Conservation (phyloP, 768 basidiomycete genomes). For the Stropharia rugosoannulata region DNA sequence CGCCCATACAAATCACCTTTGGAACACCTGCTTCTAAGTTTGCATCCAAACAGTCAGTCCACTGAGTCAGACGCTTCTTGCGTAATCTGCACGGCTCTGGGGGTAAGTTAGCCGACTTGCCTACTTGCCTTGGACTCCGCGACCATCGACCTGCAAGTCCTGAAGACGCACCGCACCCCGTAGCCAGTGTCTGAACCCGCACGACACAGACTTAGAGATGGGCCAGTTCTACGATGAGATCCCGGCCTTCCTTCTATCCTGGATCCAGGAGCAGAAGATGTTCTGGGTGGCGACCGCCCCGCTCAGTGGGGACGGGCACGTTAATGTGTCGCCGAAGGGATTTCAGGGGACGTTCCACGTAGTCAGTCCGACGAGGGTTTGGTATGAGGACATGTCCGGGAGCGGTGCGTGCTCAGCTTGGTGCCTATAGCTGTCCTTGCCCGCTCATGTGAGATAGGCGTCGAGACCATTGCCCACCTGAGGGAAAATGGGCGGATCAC, state of each 20-base stretch:
- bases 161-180: neutral
- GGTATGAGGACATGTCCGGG: constrained; percentile 70
- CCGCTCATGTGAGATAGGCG: constrained; percentile 14
- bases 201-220: constrained; percentile 31
- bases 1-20: too few relatives aligned
- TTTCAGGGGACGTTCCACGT: constrained; percentile 49
- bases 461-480: constrained; percentile 59
- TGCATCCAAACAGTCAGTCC: too few relatives aligned
- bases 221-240: constrained; percentile 53
- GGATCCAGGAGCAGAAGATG: constrained; percentile 56
- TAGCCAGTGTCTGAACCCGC: too few relatives aligned
- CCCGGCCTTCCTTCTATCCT: constrained; percentile 44
- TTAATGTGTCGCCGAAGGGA: constrained; percentile 66
- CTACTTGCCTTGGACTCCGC: neutral
- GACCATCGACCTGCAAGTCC: neutral
- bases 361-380: constrained; percentile 45
- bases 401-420: constrained; percentile 41
- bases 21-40: too few relatives aligned
- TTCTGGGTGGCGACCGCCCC: constrained; percentile 68
- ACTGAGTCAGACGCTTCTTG: too few relatives aligned
- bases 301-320: constrained; percentile 53
- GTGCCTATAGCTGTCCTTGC: neutral
- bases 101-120: too few relatives aligned
- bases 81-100: too few relatives aligned
- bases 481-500: constrained; percentile 66